These are phyloP conservation scores for Verruconis gallopava DNA, from an alignment of 2,329 filamentous ascomycete species.

Conservation along the genomic window DNA sequence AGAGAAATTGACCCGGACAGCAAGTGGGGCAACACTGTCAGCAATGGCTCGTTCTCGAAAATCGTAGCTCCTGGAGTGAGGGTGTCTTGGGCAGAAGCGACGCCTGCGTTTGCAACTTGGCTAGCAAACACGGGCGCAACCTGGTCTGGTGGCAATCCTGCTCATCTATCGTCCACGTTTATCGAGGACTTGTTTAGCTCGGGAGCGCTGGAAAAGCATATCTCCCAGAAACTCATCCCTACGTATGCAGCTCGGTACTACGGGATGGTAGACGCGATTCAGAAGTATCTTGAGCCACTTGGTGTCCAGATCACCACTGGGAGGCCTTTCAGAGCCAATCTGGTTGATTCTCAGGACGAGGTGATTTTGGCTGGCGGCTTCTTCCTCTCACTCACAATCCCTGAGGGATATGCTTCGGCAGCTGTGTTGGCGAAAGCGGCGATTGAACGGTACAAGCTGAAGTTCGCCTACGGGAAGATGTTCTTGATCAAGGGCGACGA, in stretches of 20 bases:
- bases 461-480: constrained; percentile 2
- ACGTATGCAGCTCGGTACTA: constrained; percentile 41
- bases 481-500: background rate
- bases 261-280: constrained; percentile 46
- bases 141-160: constrained; percentile 45
- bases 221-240: constrained; percentile 40
- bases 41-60: constrained; percentile 85
- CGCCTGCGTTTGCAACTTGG: background rate
- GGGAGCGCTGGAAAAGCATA: constrained; percentile 40
- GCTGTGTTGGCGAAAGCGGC: background rate
- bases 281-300: constrained; percentile 46
- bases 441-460: background rate
- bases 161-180: constrained; percentile 45
- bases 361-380: background rate
- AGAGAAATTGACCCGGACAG: constrained; percentile 47
- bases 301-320: constrained; percentile 34
- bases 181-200: constrained; percentile 41
- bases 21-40: constrained; percentile 66
- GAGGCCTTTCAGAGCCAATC: background rate
- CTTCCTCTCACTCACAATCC: background rate
- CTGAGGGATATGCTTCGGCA: background rate
- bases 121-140: constrained; percentile 31
- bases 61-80: constrained; percentile 67
- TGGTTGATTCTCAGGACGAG: background rate
- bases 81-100: constrained; percentile 70